Conservation (phyloP, 257 asterid genomes). For the Avicennia marina region DNA sequence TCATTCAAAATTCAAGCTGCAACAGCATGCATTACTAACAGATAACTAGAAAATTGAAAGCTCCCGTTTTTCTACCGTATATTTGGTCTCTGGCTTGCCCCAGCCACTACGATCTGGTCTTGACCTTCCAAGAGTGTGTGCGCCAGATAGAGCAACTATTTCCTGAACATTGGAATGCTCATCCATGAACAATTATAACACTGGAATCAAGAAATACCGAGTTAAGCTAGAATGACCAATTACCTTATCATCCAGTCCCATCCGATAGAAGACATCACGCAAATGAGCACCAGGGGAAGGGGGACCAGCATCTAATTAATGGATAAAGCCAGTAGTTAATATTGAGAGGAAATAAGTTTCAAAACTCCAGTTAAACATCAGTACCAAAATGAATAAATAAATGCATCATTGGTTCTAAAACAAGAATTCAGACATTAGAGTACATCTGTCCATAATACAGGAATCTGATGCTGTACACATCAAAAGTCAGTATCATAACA, state of each 20-base stretch:
- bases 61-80: conserved; percentile 53
- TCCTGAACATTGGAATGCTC: conserved; percentile 48
- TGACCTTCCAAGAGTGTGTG: conserved; percentile 94
- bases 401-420: too few species aligned
- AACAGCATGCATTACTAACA: background rate
- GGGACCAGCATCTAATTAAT: conserved; percentile 89
- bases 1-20: too few species aligned
- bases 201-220: conserved; percentile 8
- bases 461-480: too few species aligned
- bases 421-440: too few species aligned
- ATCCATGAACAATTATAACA: background rate
- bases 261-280: conserved; percentile 88
- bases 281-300: conserved; percentile 94
- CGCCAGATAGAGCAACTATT: conserved; percentile 98
- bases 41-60: too few species aligned
- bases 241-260: conserved; percentile 95
- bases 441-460: too few species aligned
- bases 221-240: conserved; percentile 1
- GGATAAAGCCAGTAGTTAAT: background rate
- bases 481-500: too few species aligned
- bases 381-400: too few species aligned
- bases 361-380: background rate
- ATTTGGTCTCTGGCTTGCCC: conserved; percentile 95
- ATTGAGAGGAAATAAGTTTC: too few species aligned
- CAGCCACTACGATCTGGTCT: conserved; percentile 99